Evolutionary conservation across 2,329 filamentous ascomycete species (phyloP).

Genomic region (Kalmusia sp.): DNA sequence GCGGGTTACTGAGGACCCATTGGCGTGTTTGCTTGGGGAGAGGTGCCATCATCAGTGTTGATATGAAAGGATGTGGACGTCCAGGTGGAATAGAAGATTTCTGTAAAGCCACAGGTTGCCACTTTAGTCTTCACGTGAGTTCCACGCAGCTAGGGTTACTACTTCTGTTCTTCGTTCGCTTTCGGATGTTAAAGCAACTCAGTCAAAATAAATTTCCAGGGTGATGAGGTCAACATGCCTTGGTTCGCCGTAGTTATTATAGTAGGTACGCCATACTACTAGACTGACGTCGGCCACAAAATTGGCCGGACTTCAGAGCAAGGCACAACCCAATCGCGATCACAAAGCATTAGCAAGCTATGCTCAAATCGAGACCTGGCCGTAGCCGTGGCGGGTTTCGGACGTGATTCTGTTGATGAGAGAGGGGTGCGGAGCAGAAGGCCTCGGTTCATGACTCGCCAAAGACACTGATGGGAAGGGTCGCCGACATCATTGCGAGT

Average conservation of each 20-base stretch:
- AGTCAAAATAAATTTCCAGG: not conserved
- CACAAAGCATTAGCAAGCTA: not conserved
- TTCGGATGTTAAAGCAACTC: not conserved
- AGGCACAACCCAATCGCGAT: not conserved
- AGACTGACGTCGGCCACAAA: constrained; percentile 1
- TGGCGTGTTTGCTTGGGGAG: constrained; percentile 44
- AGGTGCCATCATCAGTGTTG: constrained; percentile 29
- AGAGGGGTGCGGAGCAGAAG: not conserved
- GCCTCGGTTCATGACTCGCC: constrained; percentile 1
- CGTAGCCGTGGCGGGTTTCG: not conserved
- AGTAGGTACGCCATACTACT: not conserved
- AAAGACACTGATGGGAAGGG: not conserved
- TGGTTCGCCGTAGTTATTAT: not conserved
- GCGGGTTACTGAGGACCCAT: constrained; percentile 54
- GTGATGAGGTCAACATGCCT: not conserved
- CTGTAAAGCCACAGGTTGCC: not conserved
- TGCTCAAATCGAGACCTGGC: not conserved
- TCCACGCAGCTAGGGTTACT: not conserved
- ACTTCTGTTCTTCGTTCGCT: not conserved
- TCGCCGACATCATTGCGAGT: too few relatives aligned
- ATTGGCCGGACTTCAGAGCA: not conserved
- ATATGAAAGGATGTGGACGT: not conserved
- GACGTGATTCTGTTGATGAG: constrained; percentile 1
- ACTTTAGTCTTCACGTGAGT: not conserved
- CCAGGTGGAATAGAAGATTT: not conserved